Conservation (phyloP, 192 early-diverging fungal genomes). For the Coemansia sp. region DNA sequence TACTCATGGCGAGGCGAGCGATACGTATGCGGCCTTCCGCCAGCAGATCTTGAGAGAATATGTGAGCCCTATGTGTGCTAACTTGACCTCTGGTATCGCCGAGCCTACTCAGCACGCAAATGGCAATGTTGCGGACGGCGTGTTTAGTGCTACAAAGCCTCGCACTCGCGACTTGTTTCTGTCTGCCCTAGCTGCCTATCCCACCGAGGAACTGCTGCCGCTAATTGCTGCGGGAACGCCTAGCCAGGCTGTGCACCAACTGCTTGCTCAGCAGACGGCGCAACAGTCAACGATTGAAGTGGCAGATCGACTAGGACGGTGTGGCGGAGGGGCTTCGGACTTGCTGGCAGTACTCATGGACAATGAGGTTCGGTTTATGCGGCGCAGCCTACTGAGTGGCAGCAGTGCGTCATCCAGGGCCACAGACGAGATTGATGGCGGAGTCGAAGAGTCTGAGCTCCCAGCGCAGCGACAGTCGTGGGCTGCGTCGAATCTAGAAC, state of each 20-base stretch:
- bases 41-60: conserved; percentile 9
- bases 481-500: conserved; percentile 26
- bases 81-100: background rate
- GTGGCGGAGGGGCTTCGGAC: background rate
- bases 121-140: background rate
- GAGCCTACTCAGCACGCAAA: background rate
- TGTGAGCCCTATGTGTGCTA: conserved; percentile 1
- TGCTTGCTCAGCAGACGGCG: background rate
- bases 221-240: conserved; percentile 9
- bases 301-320: background rate
- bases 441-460: background rate
- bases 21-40: conserved; percentile 24
- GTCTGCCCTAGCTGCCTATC: conserved; percentile 24
- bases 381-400: conserved; percentile 26
- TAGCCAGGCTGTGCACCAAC: conserved; percentile 6
- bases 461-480: conserved; percentile 16
- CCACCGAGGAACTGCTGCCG: conserved; percentile 16
- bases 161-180: conserved; percentile 12
- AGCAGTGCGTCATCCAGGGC: conserved; percentile 8
- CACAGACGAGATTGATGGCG: conserved; percentile 6
- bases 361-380: conserved; percentile 40
- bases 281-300: background rate
- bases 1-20: conserved; percentile 21
- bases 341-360: conserved; percentile 30
- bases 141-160: conserved; percentile 1